Base-by-base conservation (phyloP, 1,284 basidiomycete genomes). In the Exobasidium rhododendri region DNA sequence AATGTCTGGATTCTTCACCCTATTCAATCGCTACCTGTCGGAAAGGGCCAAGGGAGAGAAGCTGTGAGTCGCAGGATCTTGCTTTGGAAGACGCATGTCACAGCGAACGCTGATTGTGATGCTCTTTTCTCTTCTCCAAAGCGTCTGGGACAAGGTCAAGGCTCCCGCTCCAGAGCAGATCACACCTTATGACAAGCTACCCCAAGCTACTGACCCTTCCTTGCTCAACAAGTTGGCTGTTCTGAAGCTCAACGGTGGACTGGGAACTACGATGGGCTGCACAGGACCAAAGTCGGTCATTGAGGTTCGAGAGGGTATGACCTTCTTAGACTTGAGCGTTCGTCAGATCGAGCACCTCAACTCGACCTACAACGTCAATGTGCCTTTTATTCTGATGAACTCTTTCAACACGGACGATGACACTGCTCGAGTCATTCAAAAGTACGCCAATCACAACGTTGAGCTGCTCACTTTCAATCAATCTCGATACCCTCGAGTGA, bases 361-460 rank as follows among this genome's bases (percentile, higher is more conserved):
- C 83, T 82, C 82, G 61, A 79, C 82, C 54, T 83, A 86, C 82
- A 83, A 83, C 73, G 85, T 85, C 76, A 96, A 86, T 83, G 94
- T 97, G 51, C 94, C 94, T 14, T 91, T 98, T 81, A 94, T 97
- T 83, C 88, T 98, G 80, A 98, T 98, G 94, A 97, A 96, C 80
- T 97, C 93, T 68, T 97, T 98, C 88, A 97, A 98, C 85, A 97
- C 96, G 46, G 94, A 80, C 63, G 79, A 80, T 53, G 79, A 80
- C 70, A 80, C 77, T 7, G 74, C 77, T 5, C 74, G 77, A 62
- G 96, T 97, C 84, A 98, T 98, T 83, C 96, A 97, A 83, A 99
- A 99, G 83, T 98, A 98, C 83, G 92, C 89, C 59, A 97, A 97
- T 85, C 78, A 80, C 73, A 80, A 80, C 53, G 74, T 80, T 58